Base-by-base conservation (phyloP, 192 early-diverging fungal genomes). In the Backusella macrospora region DNA sequence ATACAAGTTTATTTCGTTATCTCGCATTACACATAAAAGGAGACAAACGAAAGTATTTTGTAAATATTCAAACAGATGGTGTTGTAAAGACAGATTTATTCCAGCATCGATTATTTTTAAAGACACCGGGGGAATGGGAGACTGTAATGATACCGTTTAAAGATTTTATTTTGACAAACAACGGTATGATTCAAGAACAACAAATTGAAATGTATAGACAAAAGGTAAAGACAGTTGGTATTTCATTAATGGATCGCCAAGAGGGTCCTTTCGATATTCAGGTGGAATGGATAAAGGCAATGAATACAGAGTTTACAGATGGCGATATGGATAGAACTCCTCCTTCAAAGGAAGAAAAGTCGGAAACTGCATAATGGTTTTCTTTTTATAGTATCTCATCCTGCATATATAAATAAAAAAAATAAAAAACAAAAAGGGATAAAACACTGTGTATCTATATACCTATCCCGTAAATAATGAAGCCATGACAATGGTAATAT, bases 111-210 rank as follows among this genome's bases (percentile, higher is more conserved):
- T 70, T 99, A 69, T 93, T 95, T 72, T 88, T 96, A 52, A 85
- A 91, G 65, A 92, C 83, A 5, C 95, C 96, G 3, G 96, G 96
- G 2, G 86, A 92, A 76, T 99, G 96, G 96, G 96, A 99, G 85
- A 92, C 87, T 26, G 86, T 96, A 37, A 84, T 96, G 81, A 92
- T 99, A 47, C 97, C 97, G 15, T 97, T 97, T 80, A 87, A 89
- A 49, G 94, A 94, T 78, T 99, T 99, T 79, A 92, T 97, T 34
- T 81, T 96, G 45, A 99, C 97, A 8, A 91, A 89, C 73, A 90
- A 97, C 73, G 94, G 96, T 44, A 88, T 92, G 46, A 93, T 97
- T 44, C 89, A 96, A 76, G 87, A 90, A 59, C 86, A 92, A 12
- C 95, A 99, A 77, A 85, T 95, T 18, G 83, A 84, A n/a, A 96